Evolutionary conservation across 352 stramenopile genomes (phyloP).

Genomic region (Phytophthora lateralis): DNA sequence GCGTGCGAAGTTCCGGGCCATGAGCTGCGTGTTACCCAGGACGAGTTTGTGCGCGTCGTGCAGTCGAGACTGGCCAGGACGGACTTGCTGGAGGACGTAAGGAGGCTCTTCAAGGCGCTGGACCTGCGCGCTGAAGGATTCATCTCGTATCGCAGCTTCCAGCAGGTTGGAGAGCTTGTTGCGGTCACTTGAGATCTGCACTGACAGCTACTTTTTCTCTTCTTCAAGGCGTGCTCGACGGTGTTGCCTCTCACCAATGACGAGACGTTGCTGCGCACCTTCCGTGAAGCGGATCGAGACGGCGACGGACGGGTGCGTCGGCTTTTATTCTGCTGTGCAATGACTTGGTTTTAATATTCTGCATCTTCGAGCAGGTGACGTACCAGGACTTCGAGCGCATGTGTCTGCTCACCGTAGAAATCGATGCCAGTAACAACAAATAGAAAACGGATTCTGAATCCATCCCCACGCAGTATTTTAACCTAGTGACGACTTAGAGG

Average conservation of each 20-base stretch:
- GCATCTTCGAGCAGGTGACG: slow-evolving; percentile 45
- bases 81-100: slow-evolving; percentile 61
- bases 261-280: slow-evolving; percentile 40
- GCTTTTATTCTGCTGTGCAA: neutral
- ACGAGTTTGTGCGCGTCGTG: slow-evolving; percentile 40
- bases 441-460: slow-evolving; percentile 24
- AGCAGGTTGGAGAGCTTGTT: slow-evolving; percentile 20
- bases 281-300: slow-evolving; percentile 64
- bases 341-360: too few species aligned
- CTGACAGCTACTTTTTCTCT: neutral
- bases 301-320: slow-evolving; percentile 52
- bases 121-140: slow-evolving; percentile 66
- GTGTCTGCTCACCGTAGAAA: slow-evolving; percentile 49
- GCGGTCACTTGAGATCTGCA: neutral
- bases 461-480: neutral
- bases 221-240: slow-evolving; percentile 37
- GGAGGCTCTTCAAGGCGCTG: slow-evolving; percentile 69
- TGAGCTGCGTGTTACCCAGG: slow-evolving; percentile 30
- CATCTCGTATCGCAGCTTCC: slow-evolving; percentile 66
- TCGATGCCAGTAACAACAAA: slow-evolving; percentile 34
- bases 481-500: neutral
- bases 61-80: slow-evolving; percentile 40
- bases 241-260: slow-evolving; percentile 46
- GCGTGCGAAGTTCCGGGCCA: slow-evolving; percentile 7
- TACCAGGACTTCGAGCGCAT: slow-evolving; percentile 75